Conservation (phyloP, 352 stramenopile species). For the Phytophthora sansomeana region DNA sequence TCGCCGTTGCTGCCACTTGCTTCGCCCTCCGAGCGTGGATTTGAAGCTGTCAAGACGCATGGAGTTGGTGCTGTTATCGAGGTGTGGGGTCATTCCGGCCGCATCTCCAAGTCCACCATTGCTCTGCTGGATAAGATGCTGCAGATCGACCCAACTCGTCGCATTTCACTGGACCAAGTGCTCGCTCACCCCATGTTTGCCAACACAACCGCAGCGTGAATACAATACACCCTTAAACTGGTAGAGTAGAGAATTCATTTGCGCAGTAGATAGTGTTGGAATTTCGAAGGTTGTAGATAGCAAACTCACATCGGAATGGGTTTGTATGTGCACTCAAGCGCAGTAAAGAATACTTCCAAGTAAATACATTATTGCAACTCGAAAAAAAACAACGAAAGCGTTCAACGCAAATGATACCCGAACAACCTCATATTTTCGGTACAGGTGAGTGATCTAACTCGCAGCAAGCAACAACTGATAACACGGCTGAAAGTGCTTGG, state of each 20-base stretch:
- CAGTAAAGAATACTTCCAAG: background rate
- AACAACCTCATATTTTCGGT: slow-evolving; percentile 9
- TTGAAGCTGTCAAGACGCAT: slow-evolving; percentile 14
- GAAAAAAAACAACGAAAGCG: background rate
- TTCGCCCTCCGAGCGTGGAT: slow-evolving; percentile 25
- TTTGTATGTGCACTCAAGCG: background rate
- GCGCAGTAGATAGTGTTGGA: background rate
- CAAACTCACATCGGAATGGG: background rate
- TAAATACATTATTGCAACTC: background rate
- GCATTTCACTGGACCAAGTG: slow-evolving; percentile 7
- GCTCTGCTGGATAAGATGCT: slow-evolving; percentile 33
- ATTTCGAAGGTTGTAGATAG: no score
- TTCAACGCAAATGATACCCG: slow-evolving; percentile 2
- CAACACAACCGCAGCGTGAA: background rate
- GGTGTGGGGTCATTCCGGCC: slow-evolving; percentile 22
- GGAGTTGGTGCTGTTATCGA: slow-evolving; percentile 36
- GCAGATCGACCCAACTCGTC: slow-evolving; percentile 15
- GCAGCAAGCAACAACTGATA: slow-evolving; percentile 46
- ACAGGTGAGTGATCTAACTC: slow-evolving; percentile 10
- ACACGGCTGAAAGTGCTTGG: slow-evolving; percentile 65
- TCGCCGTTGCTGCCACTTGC: slow-evolving; percentile 57
- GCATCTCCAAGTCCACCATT: slow-evolving; percentile 2
- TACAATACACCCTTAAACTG: background rate
- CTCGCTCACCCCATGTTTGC: slow-evolving; percentile 2
- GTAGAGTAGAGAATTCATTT: background rate